phyloP scores from a whole-genome alignment of 345 rosid genomes.

The Bruguiera gymnorhiza region DNA sequence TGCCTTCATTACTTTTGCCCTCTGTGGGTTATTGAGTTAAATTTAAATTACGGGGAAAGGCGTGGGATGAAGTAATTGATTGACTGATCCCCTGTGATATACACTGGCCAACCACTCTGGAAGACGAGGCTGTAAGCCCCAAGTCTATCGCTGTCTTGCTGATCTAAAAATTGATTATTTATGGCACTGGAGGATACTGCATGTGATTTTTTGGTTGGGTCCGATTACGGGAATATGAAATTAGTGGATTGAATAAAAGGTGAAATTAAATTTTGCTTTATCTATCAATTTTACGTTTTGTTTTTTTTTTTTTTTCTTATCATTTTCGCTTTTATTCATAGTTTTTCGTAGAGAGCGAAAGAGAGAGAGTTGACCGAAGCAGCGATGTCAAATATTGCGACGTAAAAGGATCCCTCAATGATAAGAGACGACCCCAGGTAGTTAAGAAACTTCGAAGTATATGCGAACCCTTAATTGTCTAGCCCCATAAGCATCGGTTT shows the following conservation, averaged over 20 bases:
- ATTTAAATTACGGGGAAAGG: background rate
- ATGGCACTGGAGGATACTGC: background rate
- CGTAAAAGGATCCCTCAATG: slow-evolving; percentile 45
- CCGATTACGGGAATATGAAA: no score
- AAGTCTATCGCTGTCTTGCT: slow-evolving; percentile 7
- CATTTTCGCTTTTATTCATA: no score
- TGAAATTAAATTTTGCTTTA: no score
- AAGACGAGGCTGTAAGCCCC: slow-evolving; percentile 17
- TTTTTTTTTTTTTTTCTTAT: no score
- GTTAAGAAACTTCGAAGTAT: slow-evolving; percentile 33
- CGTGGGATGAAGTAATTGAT: slow-evolving; percentile 19
- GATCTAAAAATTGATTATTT: background rate
- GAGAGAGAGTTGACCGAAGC: slow-evolving; percentile 38
- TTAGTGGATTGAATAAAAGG: no score
- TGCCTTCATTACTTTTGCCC: no score
- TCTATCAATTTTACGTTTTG: no score
- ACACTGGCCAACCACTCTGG: slow-evolving; percentile 41
- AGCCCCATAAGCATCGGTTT: background rate
- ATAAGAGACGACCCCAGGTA: slow-evolving; percentile 38
- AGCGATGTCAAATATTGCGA: slow-evolving; percentile 32
- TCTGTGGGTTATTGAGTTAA: background rate
- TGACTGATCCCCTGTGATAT: slow-evolving; percentile 28
- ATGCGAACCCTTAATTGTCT: background rate
- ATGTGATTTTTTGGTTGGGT: background rate
- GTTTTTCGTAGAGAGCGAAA: background rate